Conservation (phyloP, 2,329 filamentous ascomycete species). For the Cladophialophora carrionii region DNA sequence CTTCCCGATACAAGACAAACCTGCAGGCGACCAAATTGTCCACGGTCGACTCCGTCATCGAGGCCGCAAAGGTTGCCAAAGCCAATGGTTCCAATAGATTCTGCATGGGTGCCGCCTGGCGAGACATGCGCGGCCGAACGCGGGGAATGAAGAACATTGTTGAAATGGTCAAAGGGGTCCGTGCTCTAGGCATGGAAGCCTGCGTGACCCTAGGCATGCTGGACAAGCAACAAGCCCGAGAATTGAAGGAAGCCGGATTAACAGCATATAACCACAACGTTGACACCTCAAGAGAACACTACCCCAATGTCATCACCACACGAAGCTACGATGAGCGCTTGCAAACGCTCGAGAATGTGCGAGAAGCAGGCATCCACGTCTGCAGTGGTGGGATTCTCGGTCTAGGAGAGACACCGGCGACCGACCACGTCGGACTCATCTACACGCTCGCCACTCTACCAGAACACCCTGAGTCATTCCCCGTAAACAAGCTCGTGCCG, state of each 20-base stretch:
- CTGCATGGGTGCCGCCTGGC: conserved; percentile 94
- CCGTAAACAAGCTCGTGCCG: conserved; percentile 86
- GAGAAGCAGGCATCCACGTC: conserved; percentile 84
- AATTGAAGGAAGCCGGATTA: conserved; percentile 79
- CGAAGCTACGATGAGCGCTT: conserved; percentile 85
- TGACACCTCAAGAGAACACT: conserved; percentile 83
- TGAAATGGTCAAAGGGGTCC: conserved; percentile 80
- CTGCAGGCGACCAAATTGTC: conserved; percentile 75
- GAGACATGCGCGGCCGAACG: conserved; percentile 90
- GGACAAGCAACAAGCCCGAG: conserved; percentile 74
- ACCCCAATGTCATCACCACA: conserved; percentile 83
- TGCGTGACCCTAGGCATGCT: conserved; percentile 97
- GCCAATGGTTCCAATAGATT: conserved; percentile 86
- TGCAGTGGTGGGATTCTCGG: conserved; percentile 89
- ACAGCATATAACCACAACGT: conserved; percentile 96
- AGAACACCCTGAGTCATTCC: conserved; percentile 84
- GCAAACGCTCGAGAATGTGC: conserved; percentile 75
- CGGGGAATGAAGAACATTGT: conserved; percentile 81
- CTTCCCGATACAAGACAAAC: conserved; percentile 76
- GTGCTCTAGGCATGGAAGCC: conserved; percentile 81
- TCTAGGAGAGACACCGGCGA: conserved; percentile 71
- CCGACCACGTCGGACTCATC: conserved; percentile 80
- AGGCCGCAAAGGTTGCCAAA: conserved; percentile 74
- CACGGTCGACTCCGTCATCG: conserved; percentile 77
- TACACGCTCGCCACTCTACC: conserved; percentile 81